phyloP scores from a whole-genome alignment of 257 asterid genomes.

The Anisodus tanguticus region DNA sequence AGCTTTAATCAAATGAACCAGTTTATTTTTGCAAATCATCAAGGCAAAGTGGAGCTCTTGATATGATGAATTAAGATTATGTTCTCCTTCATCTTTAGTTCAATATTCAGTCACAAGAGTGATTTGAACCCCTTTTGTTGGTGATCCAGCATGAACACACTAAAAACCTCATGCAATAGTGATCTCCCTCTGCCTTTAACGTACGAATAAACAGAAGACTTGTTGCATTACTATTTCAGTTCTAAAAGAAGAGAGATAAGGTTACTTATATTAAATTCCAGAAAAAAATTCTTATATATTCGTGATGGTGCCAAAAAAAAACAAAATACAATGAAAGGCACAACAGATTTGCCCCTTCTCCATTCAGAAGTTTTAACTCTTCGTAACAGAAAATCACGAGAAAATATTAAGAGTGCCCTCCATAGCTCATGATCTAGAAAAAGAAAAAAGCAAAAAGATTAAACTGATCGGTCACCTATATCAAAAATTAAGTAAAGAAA shows the following conservation, averaged over 20 bases:
- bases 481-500: conserved; percentile 35
- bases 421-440: conserved; percentile 6
- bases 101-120: neutral
- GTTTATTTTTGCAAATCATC: conserved; percentile 17
- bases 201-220: conserved; percentile 2
- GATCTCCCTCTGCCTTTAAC: conserved; percentile 10
- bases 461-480: neutral
- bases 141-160: conserved; percentile 15
- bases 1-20: conserved; percentile 27
- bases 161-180: conserved; percentile 3
- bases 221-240: conserved; percentile 17
- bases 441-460: neutral
- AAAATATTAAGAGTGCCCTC: neutral
- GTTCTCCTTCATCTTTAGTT: neutral
- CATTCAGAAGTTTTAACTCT: conserved; percentile 17
- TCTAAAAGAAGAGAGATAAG: neutral
- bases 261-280: conserved; percentile 16
- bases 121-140: neutral
- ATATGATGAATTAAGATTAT: conserved; percentile 8
- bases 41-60: conserved; percentile 22
- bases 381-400: neutral
- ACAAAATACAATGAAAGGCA: neutral
- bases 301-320: neutral
- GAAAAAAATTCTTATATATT: neutral
- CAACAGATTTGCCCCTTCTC: conserved; percentile 9